These are phyloP conservation scores for Kodamaea kaohsiungensis DNA, from an alignment of 805 yeast species.

Conservation along the genomic window DNA sequence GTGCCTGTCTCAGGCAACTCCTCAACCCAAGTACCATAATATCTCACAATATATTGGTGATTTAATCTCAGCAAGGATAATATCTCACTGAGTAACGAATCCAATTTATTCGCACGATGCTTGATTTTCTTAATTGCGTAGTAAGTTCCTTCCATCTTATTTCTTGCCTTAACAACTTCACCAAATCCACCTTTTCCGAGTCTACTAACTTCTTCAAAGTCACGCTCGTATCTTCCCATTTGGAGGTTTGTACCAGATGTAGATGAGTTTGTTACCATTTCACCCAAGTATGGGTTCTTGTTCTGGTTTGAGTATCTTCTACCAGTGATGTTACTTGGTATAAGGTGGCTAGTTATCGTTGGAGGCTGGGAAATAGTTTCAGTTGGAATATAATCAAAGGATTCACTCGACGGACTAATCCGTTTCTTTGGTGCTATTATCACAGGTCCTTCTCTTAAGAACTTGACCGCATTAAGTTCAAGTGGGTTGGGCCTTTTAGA, in stretches of 20 bases:
- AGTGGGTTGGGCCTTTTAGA: slow-evolving; percentile 79
- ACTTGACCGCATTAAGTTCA: slow-evolving; percentile 81
- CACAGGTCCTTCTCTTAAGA: slow-evolving; percentile 67
- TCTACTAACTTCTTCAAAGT: slow-evolving; percentile 90
- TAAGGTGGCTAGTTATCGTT: not conserved
- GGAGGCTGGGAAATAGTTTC: not conserved
- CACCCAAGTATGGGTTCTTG: slow-evolving; percentile 12
- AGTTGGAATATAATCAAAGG: not conserved
- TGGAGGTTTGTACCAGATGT: slow-evolving; percentile 8
- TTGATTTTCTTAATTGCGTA: slow-evolving; percentile 92
- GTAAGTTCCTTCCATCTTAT: slow-evolving; percentile 88
- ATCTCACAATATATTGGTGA: slow-evolving; percentile 94
- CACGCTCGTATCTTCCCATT: slow-evolving; percentile 80
- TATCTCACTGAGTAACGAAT: slow-evolving; percentile 85
- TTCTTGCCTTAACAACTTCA: slow-evolving; percentile 96
- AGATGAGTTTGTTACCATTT: slow-evolving; percentile 2
- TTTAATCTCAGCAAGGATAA: slow-evolving; percentile 87
- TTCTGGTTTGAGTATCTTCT: slow-evolving; percentile 26
- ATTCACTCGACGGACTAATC: not conserved
- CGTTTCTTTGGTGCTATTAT: not conserved
- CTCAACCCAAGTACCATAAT: slow-evolving; percentile 97
- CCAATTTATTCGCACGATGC: slow-evolving; percentile 76
- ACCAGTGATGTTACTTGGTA: not conserved
- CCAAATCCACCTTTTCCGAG: slow-evolving; percentile 97
- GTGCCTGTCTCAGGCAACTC: slow-evolving; percentile 39